These are phyloP conservation scores for Linnemannia exigua DNA, from an alignment of 192 early-diverging fungal genomes.

Conservation along the genomic window DNA sequence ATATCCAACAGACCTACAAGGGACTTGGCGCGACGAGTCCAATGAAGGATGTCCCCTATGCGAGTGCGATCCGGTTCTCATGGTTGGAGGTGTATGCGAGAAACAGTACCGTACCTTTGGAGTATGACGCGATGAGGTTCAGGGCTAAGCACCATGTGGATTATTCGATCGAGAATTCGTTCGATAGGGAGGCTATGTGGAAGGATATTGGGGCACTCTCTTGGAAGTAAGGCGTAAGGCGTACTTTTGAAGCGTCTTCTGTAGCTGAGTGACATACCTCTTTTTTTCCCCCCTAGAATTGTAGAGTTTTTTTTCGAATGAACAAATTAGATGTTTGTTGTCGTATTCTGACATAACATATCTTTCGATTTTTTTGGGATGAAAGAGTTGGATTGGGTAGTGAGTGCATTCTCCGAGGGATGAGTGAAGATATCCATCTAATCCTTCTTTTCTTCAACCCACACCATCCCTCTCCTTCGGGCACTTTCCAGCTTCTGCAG, in stretches of 20 bases:
- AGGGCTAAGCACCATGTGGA: not conserved
- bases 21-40: not conserved
- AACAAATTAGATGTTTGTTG: too few species aligned
- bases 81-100: slow-evolving; percentile 5
- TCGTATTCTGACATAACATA: too few species aligned
- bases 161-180: slow-evolving; percentile 7
- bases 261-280: too few species aligned
- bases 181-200: slow-evolving; percentile 14
- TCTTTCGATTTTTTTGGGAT: too few species aligned
- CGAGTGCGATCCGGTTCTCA: not conserved
- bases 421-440: too few species aligned
- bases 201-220: slow-evolving; percentile 9
- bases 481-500: too few species aligned
- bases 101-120: slow-evolving; percentile 10
- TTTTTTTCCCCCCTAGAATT: not conserved
- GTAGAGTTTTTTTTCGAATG: too few species aligned
- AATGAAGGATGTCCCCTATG: slow-evolving; percentile 13
- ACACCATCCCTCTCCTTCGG: too few species aligned
- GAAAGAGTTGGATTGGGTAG: too few species aligned
- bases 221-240: not conserved
- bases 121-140: slow-evolving; percentile 12
- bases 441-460: too few species aligned
- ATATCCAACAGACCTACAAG: slow-evolving; percentile 1
- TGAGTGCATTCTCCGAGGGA: too few species aligned
- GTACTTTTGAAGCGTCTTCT: too few species aligned